These are phyloP conservation scores for Trichophyton schoenleinii DNA, from an alignment of 2,329 filamentous ascomycete species.

Conservation along the genomic window DNA sequence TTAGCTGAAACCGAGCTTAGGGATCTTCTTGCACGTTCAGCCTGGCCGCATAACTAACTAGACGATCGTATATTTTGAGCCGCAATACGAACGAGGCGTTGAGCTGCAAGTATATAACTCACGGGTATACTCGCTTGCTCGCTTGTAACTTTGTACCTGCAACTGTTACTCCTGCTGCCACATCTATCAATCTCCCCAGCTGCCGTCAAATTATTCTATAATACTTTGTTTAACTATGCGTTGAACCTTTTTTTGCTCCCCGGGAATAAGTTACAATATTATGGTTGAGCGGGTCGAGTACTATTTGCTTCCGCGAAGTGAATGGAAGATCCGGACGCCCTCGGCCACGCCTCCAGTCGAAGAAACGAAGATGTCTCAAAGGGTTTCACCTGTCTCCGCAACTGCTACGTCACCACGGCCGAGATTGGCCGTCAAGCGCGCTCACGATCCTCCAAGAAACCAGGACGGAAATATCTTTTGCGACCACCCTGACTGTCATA, in stretches of 20 bases:
- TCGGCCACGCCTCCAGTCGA: neutral
- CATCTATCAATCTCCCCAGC: neutral
- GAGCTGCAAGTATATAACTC: neutral
- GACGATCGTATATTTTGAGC: neutral
- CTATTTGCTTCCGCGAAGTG: conserved; percentile 1
- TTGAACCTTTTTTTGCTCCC: neutral
- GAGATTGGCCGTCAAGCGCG: conserved; percentile 31
- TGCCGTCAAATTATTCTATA: neutral
- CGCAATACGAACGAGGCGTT: neutral
- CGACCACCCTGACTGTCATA: conserved; percentile 54
- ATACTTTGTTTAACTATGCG: neutral
- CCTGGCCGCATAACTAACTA: neutral
- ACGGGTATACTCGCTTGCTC: neutral
- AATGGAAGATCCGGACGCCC: neutral
- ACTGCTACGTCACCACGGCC: conserved; percentile 17
- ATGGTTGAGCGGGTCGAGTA: neutral
- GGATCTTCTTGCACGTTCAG: neutral
- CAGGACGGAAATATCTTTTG: conserved; percentile 66
- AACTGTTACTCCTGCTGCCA: neutral
- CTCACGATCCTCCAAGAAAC: conserved; percentile 48
- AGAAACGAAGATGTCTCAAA: neutral
- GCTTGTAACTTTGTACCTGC: neutral
- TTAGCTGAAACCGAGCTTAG: neutral
- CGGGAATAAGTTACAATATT: neutral
- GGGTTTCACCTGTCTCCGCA: neutral